Conservation (phyloP, 768 basidiomycete species). For the Hortiboletus flavorubellus region DNA sequence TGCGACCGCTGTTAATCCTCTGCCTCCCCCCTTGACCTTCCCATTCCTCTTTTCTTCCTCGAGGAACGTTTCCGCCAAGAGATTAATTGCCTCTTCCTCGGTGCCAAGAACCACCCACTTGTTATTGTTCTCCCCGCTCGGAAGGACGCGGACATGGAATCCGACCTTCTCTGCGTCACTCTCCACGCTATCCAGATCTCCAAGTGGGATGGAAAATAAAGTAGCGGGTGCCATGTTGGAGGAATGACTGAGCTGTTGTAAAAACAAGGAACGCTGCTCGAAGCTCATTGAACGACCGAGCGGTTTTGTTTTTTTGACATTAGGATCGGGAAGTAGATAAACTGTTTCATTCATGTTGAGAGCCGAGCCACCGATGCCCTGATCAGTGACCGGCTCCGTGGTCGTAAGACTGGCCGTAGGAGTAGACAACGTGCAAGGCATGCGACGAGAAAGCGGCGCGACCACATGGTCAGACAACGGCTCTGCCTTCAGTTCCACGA, state of each 20-base stretch:
- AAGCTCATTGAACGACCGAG: conserved; percentile 48
- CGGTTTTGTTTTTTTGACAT: conserved; percentile 22
- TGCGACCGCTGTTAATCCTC: conserved; percentile 45
- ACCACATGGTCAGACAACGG: background rate
- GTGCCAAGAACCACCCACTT: conserved; percentile 53
- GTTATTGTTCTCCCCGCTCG: conserved; percentile 26
- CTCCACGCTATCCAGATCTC: conserved; percentile 41
- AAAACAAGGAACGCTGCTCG: conserved; percentile 50
- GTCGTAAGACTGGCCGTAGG: conserved; percentile 39
- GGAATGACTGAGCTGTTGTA: conserved; percentile 40
- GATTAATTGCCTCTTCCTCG: conserved; percentile 44
- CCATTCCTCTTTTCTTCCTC: conserved; percentile 29
- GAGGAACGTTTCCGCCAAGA: conserved; percentile 24
- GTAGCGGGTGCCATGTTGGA: conserved; percentile 40
- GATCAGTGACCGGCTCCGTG: conserved; percentile 34
- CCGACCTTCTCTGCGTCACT: conserved; percentile 41
- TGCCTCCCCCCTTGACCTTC: conserved; percentile 15
- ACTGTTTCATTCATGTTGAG: conserved; percentile 27
- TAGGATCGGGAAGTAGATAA: conserved; percentile 19
- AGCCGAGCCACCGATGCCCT: conserved; percentile 23
- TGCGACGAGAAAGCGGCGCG: conserved; percentile 33
- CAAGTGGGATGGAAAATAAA: conserved; percentile 45
- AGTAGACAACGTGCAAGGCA: conserved; percentile 56
- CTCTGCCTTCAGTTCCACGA: conserved; percentile 11
- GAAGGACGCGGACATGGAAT: conserved; percentile 42